Evolutionary conservation across 164 flowering plant species (phyloP).

Genomic region (Echeveria elegans): DNA sequence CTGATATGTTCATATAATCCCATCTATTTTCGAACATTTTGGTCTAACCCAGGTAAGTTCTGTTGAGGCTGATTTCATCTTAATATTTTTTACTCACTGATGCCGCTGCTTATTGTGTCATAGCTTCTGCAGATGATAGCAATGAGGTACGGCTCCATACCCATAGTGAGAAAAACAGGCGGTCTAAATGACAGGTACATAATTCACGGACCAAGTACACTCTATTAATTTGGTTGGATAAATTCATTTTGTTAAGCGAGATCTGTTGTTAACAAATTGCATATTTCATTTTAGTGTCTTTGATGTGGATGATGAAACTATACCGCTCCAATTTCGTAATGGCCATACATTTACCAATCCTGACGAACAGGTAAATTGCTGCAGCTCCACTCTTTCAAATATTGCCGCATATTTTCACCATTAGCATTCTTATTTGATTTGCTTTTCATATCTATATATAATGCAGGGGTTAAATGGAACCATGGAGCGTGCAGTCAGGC

Average conservation of each 20-base stretch:
- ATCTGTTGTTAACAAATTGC: background rate
- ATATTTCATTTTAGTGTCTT: conserved; percentile 49
- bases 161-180: conserved; percentile 84
- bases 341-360: conserved; percentile 71
- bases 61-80: background rate
- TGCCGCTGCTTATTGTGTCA: background rate
- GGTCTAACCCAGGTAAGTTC: conserved; percentile 87
- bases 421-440: background rate
- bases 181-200: conserved; percentile 96
- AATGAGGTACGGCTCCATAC: conserved; percentile 93
- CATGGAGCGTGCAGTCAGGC: conserved; percentile 72
- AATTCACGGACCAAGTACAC: background rate
- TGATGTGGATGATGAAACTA: conserved; percentile 73
- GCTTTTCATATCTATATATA: conserved; percentile 5
- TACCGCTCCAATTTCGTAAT: conserved; percentile 64
- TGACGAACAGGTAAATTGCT: conserved; percentile 65
- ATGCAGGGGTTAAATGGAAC: conserved; percentile 65
- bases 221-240: background rate
- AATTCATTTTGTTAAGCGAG: background rate
- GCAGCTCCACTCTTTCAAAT: background rate
- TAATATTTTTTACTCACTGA: background rate
- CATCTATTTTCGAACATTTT: conserved; percentile 96
- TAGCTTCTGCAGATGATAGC: conserved; percentile 75
- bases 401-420: background rate
- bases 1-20: conserved; percentile 90